A percentile compares a stretch with the other conserved stretches of the same genome.
phyloP scores from a whole-genome alignment of 2,329 filamentous ascomycete species.

The Salinomyces thailandicus region DNA sequence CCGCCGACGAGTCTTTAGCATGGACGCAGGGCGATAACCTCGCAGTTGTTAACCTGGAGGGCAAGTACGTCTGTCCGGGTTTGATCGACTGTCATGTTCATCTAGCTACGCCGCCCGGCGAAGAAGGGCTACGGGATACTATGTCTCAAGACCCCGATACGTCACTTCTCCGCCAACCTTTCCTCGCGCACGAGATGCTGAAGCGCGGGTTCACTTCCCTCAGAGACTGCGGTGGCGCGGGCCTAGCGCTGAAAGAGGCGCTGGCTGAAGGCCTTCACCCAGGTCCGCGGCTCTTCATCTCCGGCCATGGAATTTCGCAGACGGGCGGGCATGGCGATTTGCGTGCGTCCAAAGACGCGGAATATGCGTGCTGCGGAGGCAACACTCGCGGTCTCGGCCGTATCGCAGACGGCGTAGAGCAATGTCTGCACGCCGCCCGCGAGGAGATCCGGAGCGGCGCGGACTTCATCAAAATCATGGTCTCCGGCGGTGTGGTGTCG shows the following conservation, averaged over 20 bases:
- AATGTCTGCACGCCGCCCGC: slow-evolving; percentile 42
- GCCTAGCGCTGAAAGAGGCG: slow-evolving; percentile 45
- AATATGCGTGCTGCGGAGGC: slow-evolving; percentile 40
- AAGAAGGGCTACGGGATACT: slow-evolving; percentile 27
- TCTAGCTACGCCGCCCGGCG: slow-evolving; percentile 36
- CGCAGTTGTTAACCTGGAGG: slow-evolving; percentile 31
- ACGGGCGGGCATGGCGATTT: slow-evolving; percentile 50
- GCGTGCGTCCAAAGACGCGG: slow-evolving; percentile 37
- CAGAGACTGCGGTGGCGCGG: slow-evolving; percentile 49
- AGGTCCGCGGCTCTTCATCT: slow-evolving; percentile 47
- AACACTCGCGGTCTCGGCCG: slow-evolving; percentile 32
- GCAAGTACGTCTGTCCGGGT: slow-evolving; percentile 40
- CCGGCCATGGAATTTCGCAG: slow-evolving; percentile 45
- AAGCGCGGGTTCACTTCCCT: slow-evolving; percentile 48
- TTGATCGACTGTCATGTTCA: slow-evolving; percentile 45
- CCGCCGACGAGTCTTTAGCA: slow-evolving; percentile 19
- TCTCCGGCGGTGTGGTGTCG: slow-evolving; percentile 46
- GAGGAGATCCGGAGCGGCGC: slow-evolving; percentile 47
- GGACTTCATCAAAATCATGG: slow-evolving; percentile 55
- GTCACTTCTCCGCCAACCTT: slow-evolving; percentile 38
- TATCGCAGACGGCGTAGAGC: slow-evolving; percentile 45
- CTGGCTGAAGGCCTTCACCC: slow-evolving; percentile 46
- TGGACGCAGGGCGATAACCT: slow-evolving; percentile 19
- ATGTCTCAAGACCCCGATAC: slow-evolving; percentile 28
- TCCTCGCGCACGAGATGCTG: slow-evolving; percentile 41